These are phyloP conservation scores for Alternaria burnsii DNA, from an alignment of 2,329 filamentous ascomycete species.

Conservation along the genomic window DNA sequence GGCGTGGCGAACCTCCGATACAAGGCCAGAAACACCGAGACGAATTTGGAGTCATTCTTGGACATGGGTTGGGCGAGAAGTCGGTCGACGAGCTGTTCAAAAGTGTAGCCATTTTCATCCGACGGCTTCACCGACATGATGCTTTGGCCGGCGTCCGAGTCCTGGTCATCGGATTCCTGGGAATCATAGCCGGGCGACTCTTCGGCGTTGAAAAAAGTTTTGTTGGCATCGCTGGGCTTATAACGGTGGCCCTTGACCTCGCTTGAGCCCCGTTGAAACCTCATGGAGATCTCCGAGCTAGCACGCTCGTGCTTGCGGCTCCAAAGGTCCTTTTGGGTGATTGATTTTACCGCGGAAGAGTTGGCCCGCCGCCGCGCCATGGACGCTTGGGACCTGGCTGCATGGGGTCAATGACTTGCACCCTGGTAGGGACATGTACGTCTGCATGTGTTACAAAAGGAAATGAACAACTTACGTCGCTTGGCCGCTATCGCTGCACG, in stretches of 20 bases:
- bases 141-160: conserved; percentile 66
- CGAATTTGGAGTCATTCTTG: conserved; percentile 88
- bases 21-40: conserved; percentile 86
- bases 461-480: conserved; percentile 66
- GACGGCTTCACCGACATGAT: conserved; percentile 49
- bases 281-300: conserved; percentile 56
- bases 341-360: conserved; percentile 54
- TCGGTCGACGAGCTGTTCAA: conserved; percentile 75
- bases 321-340: conserved; percentile 52
- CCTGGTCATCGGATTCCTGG: conserved; percentile 71
- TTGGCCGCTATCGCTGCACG: conserved; percentile 72
- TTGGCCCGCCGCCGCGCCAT: conserved; percentile 55
- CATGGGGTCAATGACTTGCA: conserved; percentile 26
- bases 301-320: conserved; percentile 56
- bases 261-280: conserved; percentile 39
- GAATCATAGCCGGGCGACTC: conserved; percentile 75
- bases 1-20: conserved; percentile 95
- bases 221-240: conserved; percentile 55
- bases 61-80: conserved; percentile 82
- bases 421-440: conserved; percentile 1
- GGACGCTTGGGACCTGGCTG: conserved; percentile 47
- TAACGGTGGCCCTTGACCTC: conserved; percentile 48
- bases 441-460: conserved; percentile 11
- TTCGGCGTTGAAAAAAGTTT: conserved; percentile 71
- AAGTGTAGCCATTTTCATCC: conserved; percentile 68